Evolutionary conservation across 1,139 yeast species (phyloP).

Genomic region (Suhomyces ambrosiae): DNA sequence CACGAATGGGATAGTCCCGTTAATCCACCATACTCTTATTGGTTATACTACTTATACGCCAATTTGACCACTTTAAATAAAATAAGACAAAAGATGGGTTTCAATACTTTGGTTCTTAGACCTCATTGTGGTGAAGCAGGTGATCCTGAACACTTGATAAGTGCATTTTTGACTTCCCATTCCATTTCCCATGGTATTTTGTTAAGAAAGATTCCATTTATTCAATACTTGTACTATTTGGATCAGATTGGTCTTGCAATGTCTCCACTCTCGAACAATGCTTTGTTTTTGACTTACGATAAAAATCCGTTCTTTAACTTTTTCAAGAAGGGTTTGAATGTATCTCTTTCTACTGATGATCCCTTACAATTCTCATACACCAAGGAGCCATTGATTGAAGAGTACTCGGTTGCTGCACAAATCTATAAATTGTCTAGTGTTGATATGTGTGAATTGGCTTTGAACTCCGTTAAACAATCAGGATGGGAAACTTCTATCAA

Average conservation of each 20-base stretch:
- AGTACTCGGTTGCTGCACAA: conserved; percentile 96
- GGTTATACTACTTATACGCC: conserved; percentile 83
- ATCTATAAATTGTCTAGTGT: conserved; percentile 91
- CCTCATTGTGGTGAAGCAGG: conserved; percentile 99
- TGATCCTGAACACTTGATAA: conserved; percentile 93
- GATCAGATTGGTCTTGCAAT: conserved; percentile 98
- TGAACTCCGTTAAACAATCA: conserved; percentile 81
- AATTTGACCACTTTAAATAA: conserved; percentile 84
- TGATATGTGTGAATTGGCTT: conserved; percentile 95
- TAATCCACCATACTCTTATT: conserved; percentile 98
- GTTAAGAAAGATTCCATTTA: conserved; percentile 88
- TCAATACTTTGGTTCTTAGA: conserved; percentile 86
- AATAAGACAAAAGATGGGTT: conserved; percentile 72
- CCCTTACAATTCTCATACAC: conserved; percentile 91
- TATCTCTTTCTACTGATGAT: conserved; percentile 78
- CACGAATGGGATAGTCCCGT: conserved; percentile 71
- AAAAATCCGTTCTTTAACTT: conserved; percentile 90
- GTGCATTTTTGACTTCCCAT: conserved; percentile 87
- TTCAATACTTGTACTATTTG: conserved; percentile 88
- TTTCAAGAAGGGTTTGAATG: conserved; percentile 90
- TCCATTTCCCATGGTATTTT: conserved; percentile 95
- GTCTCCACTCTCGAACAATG: conserved; percentile 97
- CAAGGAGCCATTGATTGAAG: conserved; percentile 96
- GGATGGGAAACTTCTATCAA: conserved; percentile 89
- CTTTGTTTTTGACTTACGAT: conserved; percentile 91